These are phyloP conservation scores for Trametes coccinea DNA, from an alignment of 768 basidiomycete species.

Conservation along the genomic window DNA sequence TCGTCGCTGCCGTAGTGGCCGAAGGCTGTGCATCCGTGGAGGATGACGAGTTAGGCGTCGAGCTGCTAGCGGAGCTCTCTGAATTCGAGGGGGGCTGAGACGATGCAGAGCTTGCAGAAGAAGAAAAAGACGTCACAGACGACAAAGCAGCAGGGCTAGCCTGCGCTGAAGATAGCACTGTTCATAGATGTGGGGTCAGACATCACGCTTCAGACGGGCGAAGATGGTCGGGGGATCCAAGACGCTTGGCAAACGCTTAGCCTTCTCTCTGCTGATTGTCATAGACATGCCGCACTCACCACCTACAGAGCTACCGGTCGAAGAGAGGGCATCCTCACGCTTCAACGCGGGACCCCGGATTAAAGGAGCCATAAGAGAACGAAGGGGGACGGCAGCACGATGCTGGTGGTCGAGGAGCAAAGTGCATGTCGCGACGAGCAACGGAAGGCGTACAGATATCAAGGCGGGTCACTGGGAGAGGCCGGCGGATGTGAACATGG, in stretches of 20 bases:
- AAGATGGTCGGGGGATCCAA: not conserved
- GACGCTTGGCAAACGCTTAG: not conserved
- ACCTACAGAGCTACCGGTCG: constrained; percentile 16
- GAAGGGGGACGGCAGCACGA: constrained; percentile 5
- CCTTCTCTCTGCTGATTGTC: not conserved
- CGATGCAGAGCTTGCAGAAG: not conserved
- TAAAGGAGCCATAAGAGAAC: constrained; percentile 18
- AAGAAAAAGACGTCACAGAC: constrained; percentile 13
- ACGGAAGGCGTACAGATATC: constrained; percentile 4
- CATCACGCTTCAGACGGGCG: not conserved
- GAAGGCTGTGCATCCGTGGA: not conserved
- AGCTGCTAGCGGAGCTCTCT: not conserved
- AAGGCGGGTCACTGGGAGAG: not conserved
- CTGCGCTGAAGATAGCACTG: constrained; percentile 18
- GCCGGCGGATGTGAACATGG: constrained; percentile 1
- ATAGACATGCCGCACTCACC: not conserved
- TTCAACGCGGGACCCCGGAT: constrained; percentile 19
- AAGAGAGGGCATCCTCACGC: constrained; percentile 19
- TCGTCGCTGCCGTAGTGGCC: not conserved
- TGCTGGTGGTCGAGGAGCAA: constrained; percentile 17
- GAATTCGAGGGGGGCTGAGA: not conserved
- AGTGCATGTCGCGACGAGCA: constrained; percentile 6
- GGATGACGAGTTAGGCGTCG: not conserved
- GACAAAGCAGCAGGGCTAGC: constrained; percentile 21
- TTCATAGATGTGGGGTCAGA: not conserved